A percentile compares a stretch with the other conserved stretches of the same genome.
These are phyloP conservation scores for Gaultheria prostrata DNA, from an alignment of 148 eudicot species.

Conservation along the genomic window DNA sequence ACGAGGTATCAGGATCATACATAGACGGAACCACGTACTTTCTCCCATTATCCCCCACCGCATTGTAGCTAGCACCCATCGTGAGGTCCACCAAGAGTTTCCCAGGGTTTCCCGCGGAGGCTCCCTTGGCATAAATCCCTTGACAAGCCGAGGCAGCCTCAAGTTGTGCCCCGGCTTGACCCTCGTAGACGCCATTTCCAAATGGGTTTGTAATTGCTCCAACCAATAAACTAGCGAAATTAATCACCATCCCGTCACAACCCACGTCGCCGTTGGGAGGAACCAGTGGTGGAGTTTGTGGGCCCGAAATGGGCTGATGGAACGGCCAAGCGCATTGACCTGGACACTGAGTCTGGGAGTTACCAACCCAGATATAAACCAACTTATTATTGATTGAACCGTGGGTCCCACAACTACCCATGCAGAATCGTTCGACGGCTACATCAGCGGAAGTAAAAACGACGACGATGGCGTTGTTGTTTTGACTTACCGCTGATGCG, in stretches of 20 bases:
- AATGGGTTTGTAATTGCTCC: slow-evolving; percentile 52
- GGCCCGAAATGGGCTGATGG: slow-evolving; percentile 55
- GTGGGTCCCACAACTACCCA: neutral
- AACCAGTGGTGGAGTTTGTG: slow-evolving; percentile 35
- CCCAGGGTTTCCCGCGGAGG: slow-evolving; percentile 55
- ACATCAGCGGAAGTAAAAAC: slow-evolving; percentile 7
- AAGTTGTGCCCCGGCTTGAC: slow-evolving; percentile 43
- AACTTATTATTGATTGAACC: neutral
- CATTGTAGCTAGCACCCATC: slow-evolving; percentile 41
- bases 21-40: slow-evolving; percentile 41
- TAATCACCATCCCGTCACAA: slow-evolving; percentile 42
- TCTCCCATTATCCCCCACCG: slow-evolving; percentile 34
- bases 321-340: slow-evolving; percentile 22
- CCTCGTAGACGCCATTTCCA: slow-evolving; percentile 44
- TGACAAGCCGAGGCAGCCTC: slow-evolving; percentile 47
- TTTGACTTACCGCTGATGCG: neutral
- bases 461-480: neutral
- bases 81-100: slow-evolving; percentile 30
- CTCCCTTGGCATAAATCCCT: slow-evolving; percentile 40
- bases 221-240: slow-evolving; percentile 36
- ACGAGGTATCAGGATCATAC: slow-evolving; percentile 31
- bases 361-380: slow-evolving; percentile 42
- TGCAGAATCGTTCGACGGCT: neutral
- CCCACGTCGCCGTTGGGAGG: slow-evolving; percentile 49
- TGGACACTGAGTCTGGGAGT: slow-evolving; percentile 16